Conservation (phyloP, 176 grass and related monocot genomes). For the Dactylis glomerata region DNA sequence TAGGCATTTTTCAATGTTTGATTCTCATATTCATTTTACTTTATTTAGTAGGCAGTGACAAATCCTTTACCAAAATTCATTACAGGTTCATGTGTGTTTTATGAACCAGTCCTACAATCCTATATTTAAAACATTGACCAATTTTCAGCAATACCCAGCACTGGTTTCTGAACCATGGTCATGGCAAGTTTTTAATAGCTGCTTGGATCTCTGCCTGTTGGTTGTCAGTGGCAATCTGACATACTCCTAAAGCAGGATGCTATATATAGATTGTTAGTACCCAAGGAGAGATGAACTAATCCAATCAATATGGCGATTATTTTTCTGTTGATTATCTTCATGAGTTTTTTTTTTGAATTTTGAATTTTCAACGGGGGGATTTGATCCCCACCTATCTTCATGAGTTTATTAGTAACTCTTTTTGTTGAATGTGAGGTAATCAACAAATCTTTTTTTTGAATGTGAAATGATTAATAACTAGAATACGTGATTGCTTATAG, state of each 20-base stretch:
- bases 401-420: too few species aligned
- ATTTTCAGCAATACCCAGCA: neutral
- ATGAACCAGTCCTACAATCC: neutral
- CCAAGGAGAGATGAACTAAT: neutral
- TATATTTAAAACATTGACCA: neutral
- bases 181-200: neutral
- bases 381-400: too few species aligned
- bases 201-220: neutral
- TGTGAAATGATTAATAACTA: constrained; percentile 6
- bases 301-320: neutral
- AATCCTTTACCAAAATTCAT: neutral
- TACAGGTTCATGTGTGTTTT: neutral
- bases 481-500: constrained; percentile 38
- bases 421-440: neutral
- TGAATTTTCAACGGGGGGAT: too few species aligned
- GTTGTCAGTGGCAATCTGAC: neutral
- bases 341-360: neutral
- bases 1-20: neutral
- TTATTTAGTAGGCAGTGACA: neutral
- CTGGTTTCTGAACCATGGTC: neutral
- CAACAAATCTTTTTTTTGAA: neutral
- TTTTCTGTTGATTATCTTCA: neutral
- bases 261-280: neutral
- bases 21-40: neutral
- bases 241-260: neutral